phyloP scores from a whole-genome alignment of 1,139 yeast genomes.

The Yamadazyma jaroonii region DNA sequence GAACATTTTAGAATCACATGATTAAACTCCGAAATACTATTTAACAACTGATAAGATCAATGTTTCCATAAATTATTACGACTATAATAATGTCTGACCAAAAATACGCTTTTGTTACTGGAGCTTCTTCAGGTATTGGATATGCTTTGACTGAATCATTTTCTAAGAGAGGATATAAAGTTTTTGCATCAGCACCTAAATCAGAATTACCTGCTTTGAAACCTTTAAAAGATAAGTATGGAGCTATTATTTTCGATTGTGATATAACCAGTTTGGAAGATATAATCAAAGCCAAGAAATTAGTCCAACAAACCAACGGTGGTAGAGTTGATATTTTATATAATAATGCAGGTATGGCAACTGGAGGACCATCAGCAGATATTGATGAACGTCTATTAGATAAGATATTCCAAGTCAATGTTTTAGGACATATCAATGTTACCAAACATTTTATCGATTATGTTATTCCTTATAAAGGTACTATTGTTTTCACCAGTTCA shows the following conservation, averaged over 20 bases:
- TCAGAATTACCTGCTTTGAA: conserved; percentile 21
- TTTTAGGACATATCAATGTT: conserved; percentile 36
- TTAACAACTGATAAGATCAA: no score
- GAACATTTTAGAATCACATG: no score
- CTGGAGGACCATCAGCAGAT: conserved; percentile 34
- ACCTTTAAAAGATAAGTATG: conserved; percentile 26
- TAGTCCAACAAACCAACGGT: conserved; percentile 23
- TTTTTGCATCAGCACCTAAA: conserved; percentile 32
- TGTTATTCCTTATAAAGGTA: conserved; percentile 32
- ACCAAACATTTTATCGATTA: conserved; percentile 30
- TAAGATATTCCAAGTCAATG: conserved; percentile 30
- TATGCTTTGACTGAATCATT: conserved; percentile 27
- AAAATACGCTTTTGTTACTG: conserved; percentile 33
- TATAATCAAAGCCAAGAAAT: conserved; percentile 21
- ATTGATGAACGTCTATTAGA: conserved; percentile 23
- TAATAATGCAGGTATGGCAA: conserved; percentile 33
- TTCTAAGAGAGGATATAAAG: conserved; percentile 30
- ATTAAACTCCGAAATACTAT: no score
- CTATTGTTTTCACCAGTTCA: conserved; percentile 36
- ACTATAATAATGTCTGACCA: conserved; percentile 1
- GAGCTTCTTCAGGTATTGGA: conserved; percentile 44
- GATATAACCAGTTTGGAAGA: conserved; percentile 30
- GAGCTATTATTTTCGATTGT: conserved; percentile 28
- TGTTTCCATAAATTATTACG: no score
- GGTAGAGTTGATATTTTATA: conserved; percentile 30